Evolutionary conservation across 1,284 basidiomycete genomes (phyloP).

Genomic region (Fomitopsis pinicola): DNA sequence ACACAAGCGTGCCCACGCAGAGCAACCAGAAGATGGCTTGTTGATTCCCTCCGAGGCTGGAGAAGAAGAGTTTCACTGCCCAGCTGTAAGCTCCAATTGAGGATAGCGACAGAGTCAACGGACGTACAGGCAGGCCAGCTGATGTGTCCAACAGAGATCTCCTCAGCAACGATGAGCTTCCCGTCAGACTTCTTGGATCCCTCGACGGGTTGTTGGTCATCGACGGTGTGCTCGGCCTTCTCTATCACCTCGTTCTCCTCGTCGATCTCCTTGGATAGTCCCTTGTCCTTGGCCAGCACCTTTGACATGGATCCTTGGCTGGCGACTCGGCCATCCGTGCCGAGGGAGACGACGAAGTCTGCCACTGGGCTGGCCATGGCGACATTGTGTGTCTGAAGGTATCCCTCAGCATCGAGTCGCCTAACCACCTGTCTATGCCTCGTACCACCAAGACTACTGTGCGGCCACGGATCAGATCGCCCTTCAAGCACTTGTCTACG

Average conservation of each 20-base stretch:
- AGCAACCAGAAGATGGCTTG: conserved; percentile 29
- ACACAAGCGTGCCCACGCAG: conserved; percentile 21
- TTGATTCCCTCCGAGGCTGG: conserved; percentile 24
- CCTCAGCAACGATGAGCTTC: conserved; percentile 53
- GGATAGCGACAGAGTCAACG: conserved; percentile 2
- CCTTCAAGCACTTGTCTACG: conserved; percentile 67
- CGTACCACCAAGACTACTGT: conserved; percentile 75
- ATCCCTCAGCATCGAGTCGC: no score
- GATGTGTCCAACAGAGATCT: conserved; percentile 52
- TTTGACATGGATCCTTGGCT: conserved; percentile 44
- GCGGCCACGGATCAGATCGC: conserved; percentile 62
- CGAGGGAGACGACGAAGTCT: conserved; percentile 58
- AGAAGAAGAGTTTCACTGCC: conserved; percentile 26
- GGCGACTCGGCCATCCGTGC: conserved; percentile 44
- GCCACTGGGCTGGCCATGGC: conserved; percentile 60
- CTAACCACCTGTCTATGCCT: not conserved
- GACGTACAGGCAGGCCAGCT: conserved; percentile 37
- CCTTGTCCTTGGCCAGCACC: conserved; percentile 35
- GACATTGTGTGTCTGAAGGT: conserved; percentile 32
- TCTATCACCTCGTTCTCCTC: conserved; percentile 33
- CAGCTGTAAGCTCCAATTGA: not conserved
- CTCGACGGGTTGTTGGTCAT: conserved; percentile 29
- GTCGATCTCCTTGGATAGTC: conserved; percentile 34
- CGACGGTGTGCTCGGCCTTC: conserved; percentile 13
- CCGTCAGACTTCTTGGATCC: conserved; percentile 30